Evolutionary conservation across 768 basidiomycete genomes (phyloP).

Genomic region (Naematelia encephala): DNA sequence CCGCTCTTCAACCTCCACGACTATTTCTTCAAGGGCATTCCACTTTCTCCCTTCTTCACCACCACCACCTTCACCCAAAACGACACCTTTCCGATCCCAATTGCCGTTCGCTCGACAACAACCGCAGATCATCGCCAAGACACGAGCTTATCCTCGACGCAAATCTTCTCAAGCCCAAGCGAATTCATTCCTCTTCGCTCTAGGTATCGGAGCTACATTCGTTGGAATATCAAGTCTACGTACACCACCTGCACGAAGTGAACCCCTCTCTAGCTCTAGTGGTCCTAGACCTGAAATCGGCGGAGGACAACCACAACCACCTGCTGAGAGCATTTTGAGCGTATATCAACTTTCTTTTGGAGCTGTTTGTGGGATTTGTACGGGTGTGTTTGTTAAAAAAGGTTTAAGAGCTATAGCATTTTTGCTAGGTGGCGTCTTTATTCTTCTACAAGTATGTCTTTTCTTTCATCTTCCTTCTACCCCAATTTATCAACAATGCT

Average conservation of each 20-base stretch:
- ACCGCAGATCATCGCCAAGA: neutral
- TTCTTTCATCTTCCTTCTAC: neutral
- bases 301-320: constrained; percentile 9
- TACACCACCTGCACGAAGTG: neutral
- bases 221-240: neutral
- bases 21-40: neutral
- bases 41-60: constrained; percentile 3
- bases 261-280: neutral
- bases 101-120: neutral
- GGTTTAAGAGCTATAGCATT: constrained; percentile 82
- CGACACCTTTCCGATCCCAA: neutral
- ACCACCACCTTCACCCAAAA: neutral
- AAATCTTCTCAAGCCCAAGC: neutral
- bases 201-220: neutral
- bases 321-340: constrained; percentile 64
- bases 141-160: neutral
- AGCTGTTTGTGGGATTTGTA: constrained; percentile 79
- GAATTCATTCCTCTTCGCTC: neutral
- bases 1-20: neutral
- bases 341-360: constrained; percentile 81
- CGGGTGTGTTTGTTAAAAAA: constrained; percentile 92
- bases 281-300: neutral
- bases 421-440: constrained; percentile 82
- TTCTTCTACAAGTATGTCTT: constrained; percentile 74
- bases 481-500: neutral